Base-by-base conservation (phyloP, 2,329 filamentous ascomycete genomes). In the Massarina eburnea region DNA sequence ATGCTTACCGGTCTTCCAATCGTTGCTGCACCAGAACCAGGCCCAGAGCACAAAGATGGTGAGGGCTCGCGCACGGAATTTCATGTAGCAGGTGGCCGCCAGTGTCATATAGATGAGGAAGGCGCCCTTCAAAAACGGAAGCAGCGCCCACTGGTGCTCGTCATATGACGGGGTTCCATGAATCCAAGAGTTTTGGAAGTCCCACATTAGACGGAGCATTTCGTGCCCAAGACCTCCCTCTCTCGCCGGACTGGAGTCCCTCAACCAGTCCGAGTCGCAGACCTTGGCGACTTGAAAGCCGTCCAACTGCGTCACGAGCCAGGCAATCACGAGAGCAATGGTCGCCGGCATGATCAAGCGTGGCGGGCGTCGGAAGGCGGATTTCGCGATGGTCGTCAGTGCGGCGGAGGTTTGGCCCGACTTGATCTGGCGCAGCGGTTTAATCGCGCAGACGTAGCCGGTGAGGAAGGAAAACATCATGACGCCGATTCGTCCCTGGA, bases 391-490 rank as follows among this genome's bases (percentile, higher is more conserved):
- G 18, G 76, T 71, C 35, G 71, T 68, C 43, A 80, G 71, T 7
- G 77, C 71, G 3, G 66, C 73, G 12, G 69, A 54, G 21, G 62
- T 52, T 52, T 80, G 74, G 32, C 74, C 73, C 8, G 73, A 70
- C 26, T 76, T 74, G 17, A 75, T 73, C 35, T 76, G 73, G 58
- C 76, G 77, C 12, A 80, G 63, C 1, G 78, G 78, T 58, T 80
- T 80, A 46, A 80, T 68, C 21, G 77, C 77, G 59, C 77, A 80
- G 18, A 81, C 78, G 51, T 80, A 80, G 46, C 78, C 78, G 1
- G 78, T 80, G 42, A 81, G 65, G 52, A 81, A 79, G 40, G 77
- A 76, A 53, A 81, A 81, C 60, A 80, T 79, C 47, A 77, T 78
- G 26, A 81, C 78, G 34, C 77, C 78, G 22, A 80, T 73, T 18